Conservation (phyloP, 352 stramenopile genomes). For the Blastocystis sp. region DNA sequence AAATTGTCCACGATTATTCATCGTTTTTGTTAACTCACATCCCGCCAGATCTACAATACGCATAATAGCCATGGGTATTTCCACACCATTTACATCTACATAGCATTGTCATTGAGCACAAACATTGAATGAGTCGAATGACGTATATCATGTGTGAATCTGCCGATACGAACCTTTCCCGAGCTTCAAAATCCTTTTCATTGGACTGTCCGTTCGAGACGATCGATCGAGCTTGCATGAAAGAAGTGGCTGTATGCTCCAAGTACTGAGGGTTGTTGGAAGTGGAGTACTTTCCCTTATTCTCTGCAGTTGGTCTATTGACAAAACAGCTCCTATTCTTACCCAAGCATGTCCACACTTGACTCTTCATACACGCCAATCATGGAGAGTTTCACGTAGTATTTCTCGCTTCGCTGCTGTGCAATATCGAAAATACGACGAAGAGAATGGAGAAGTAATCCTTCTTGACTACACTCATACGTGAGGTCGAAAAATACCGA, state of each 20-base stretch:
- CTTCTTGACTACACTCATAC: neutral
- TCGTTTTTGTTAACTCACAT: neutral
- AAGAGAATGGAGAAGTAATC: neutral
- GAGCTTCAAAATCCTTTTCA: neutral
- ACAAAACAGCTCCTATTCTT: neutral
- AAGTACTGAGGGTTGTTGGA: neutral
- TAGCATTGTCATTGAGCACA: neutral
- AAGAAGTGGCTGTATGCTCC: neutral
- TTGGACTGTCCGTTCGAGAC: neutral
- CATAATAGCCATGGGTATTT: neutral
- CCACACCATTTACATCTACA: neutral
- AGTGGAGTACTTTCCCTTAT: neutral
- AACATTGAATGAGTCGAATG: neutral
- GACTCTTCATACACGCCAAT: neutral
- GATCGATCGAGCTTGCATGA: neutral
- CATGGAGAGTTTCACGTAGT: neutral
- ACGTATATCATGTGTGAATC: neutral
- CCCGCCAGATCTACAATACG: constrained; percentile 6
- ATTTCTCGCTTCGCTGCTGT: neutral
- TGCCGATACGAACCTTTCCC: neutral
- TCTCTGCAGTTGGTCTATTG: neutral
- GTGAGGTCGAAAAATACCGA: neutral
- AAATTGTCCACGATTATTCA: neutral
- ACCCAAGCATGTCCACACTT: neutral
- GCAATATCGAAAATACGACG: neutral